Conservation (phyloP, 768 basidiomycete genomes). For the Suillus alpinus region DNA sequence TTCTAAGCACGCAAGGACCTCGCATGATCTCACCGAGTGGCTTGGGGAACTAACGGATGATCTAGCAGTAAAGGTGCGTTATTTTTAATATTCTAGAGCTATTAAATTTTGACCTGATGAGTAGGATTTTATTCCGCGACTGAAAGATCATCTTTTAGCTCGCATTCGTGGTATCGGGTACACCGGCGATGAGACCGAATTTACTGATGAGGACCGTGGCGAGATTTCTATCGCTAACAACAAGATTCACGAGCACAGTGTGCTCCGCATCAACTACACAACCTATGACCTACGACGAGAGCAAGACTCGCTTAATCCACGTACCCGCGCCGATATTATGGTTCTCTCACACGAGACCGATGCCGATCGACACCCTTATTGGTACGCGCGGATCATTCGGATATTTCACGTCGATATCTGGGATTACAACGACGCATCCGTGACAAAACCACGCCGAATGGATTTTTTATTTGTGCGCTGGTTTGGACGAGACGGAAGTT, state of each 20-base stretch:
- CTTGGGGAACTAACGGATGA: slow-evolving; percentile 14
- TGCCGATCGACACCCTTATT: slow-evolving; percentile 28
- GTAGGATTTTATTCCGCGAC: slow-evolving; percentile 30
- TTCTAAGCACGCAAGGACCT: slow-evolving; percentile 9
- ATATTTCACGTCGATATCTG: slow-evolving; percentile 28
- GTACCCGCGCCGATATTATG: slow-evolving; percentile 35
- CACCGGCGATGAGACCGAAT: slow-evolving; percentile 14
- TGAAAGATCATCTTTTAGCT: slow-evolving; percentile 8
- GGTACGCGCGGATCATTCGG: slow-evolving; percentile 35
- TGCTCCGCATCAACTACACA: slow-evolving; percentile 30
- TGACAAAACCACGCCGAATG: slow-evolving; percentile 16
- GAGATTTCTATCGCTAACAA: slow-evolving; percentile 24
- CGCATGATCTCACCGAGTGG: slow-evolving; percentile 14
- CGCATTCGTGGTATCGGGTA: slow-evolving; percentile 4
- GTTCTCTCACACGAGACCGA: slow-evolving; percentile 23
- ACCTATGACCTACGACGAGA: slow-evolving; percentile 25
- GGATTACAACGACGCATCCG: neutral
- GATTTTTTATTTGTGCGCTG: slow-evolving; percentile 44
- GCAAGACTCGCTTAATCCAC: slow-evolving; percentile 29
- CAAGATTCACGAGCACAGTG: slow-evolving; percentile 32
- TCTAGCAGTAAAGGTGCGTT: slow-evolving; percentile 19
- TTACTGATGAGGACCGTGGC: slow-evolving; percentile 19
- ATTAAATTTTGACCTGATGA: slow-evolving; percentile 24
- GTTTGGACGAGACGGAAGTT: slow-evolving; percentile 28
- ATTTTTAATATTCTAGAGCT: neutral